Evolutionary conservation across 306 rosid species (phyloP).

Genomic region (Corylus heterophylla): DNA sequence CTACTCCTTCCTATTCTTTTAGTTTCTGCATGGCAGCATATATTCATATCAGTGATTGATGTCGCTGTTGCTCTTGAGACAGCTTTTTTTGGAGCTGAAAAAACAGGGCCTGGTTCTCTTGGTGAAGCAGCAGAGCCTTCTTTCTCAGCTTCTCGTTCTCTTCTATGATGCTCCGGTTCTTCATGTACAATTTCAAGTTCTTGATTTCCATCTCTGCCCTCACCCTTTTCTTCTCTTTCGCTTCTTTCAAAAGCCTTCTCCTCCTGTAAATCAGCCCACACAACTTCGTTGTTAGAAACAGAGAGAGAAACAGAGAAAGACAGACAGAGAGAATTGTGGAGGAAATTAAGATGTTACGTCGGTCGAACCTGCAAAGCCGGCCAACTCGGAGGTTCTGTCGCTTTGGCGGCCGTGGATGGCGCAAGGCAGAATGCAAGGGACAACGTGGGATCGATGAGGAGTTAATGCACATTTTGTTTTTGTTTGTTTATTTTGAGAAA

Average conservation of each 20-base stretch:
- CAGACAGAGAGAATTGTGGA: background rate
- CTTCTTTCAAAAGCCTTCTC: slow-evolving; percentile 40
- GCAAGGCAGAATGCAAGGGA: slow-evolving; percentile 23
- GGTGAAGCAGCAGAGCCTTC: slow-evolving; percentile 70
- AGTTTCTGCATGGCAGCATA: slow-evolving; percentile 4
- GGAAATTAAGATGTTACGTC: background rate
- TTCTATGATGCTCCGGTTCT: slow-evolving; percentile 64
- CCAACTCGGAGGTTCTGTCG: slow-evolving; percentile 39
- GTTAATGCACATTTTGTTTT: slow-evolving; percentile 43
- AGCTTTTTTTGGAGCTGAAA: slow-evolving; percentile 53
- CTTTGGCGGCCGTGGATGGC: slow-evolving; percentile 37
- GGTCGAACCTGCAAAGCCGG: slow-evolving; percentile 54
- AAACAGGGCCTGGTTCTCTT: slow-evolving; percentile 68
- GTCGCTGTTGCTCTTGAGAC: slow-evolving; percentile 24
- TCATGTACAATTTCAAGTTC: slow-evolving; percentile 65
- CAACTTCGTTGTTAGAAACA: background rate
- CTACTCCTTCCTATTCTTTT: slow-evolving; percentile 11
- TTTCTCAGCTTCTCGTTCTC: slow-evolving; percentile 75
- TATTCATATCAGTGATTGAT: slow-evolving; percentile 13
- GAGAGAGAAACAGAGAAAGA: background rate
- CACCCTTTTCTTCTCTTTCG: slow-evolving; percentile 25
- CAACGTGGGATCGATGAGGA: slow-evolving; percentile 33
- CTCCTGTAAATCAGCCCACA: slow-evolving; percentile 39
- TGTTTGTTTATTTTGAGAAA: background rate
- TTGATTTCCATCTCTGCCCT: slow-evolving; percentile 55